These are phyloP conservation scores for Starmerella apis DNA, from an alignment of 805 yeast genomes.

Conservation along the genomic window DNA sequence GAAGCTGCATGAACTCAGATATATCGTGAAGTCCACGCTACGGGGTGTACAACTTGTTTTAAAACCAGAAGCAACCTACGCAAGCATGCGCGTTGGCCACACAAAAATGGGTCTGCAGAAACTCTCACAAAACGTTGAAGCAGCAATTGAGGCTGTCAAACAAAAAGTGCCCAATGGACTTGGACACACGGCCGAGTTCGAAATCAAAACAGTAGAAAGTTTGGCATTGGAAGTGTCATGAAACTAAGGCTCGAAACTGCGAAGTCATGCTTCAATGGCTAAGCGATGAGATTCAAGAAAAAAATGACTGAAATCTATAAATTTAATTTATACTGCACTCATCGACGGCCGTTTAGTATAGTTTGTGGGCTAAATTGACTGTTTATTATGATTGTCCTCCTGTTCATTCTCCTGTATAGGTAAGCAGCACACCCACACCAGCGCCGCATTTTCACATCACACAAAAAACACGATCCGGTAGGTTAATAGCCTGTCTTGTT, in stretches of 20 bases:
- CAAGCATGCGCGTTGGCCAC: conserved; percentile 24
- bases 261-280: too few relatives aligned
- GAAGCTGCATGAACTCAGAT: conserved; percentile 6
- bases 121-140: conserved; percentile 21
- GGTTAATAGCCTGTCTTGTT: too few relatives aligned
- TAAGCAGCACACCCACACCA: background rate
- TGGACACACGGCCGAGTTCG: conserved; percentile 17
- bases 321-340: too few relatives aligned
- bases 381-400: too few relatives aligned
- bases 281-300: too few relatives aligned
- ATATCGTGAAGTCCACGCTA: conserved; percentile 6
- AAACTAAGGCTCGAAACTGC: too few relatives aligned
- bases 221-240: conserved; percentile 14
- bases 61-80: conserved; percentile 17
- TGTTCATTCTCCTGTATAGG: background rate
- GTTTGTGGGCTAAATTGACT: too few relatives aligned
- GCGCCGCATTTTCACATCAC: background rate
- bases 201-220: conserved; percentile 26
- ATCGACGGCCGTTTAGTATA: too few relatives aligned
- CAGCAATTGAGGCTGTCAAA: conserved; percentile 11
- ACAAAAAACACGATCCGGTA: background rate
- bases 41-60: conserved; percentile 23
- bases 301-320: too few relatives aligned
- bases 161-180: conserved; percentile 17
- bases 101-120: conserved; percentile 24